Evolutionary conservation across 2,329 filamentous ascomycete genomes (phyloP), one percentile per base, ranked within the genome.

Genomic region (Aquanectria penicillioides): DNA sequence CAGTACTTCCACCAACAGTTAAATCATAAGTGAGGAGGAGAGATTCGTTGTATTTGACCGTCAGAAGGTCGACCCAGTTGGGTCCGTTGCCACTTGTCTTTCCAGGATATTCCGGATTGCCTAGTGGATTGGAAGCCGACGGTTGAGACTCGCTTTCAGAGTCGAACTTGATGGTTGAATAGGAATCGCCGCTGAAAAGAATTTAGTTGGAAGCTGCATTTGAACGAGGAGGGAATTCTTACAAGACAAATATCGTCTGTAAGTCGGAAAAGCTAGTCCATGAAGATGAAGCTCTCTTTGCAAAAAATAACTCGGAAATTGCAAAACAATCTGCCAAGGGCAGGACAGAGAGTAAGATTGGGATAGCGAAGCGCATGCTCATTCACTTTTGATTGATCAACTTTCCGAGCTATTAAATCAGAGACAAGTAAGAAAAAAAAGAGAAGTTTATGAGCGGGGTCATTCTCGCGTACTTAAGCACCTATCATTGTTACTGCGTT

Each of bases 11-110:
- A 15, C 49, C 22, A 6, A 34, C 28, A 9, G 49, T 38, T 10
- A 52, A 22, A 23, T 52, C 29, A 13, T 44, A 52, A 10, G 49
- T 43, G 1, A 52, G n/a, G 17, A 41, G 8, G 20, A 22, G 12
- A 6, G 49, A 52, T 13, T 34, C 7, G 13, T 52, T 44, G 17
- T 43, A 52, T 13, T 41, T 18, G 20, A 33, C 20, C 1, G 38
- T 34, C 10, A 44, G 15, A 33, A 26, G 44, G 11, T 33, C 49
- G 11, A 44, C 38, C 49, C 49, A 52, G 18, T 52, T 52, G 20
- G 28, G 38, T 2, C 49, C 49, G 23, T 41, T 41, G 8, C 37
- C 15, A 13, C 37, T 43, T 11, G 49, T 52, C 6, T 13, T 41
- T 9, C 49, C 49, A 11, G 49, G 49, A 12, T 43, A 41, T 12